Conservation (phyloP, 2,329 filamentous ascomycete species). For the Colletotrichum abscissum region DNA sequence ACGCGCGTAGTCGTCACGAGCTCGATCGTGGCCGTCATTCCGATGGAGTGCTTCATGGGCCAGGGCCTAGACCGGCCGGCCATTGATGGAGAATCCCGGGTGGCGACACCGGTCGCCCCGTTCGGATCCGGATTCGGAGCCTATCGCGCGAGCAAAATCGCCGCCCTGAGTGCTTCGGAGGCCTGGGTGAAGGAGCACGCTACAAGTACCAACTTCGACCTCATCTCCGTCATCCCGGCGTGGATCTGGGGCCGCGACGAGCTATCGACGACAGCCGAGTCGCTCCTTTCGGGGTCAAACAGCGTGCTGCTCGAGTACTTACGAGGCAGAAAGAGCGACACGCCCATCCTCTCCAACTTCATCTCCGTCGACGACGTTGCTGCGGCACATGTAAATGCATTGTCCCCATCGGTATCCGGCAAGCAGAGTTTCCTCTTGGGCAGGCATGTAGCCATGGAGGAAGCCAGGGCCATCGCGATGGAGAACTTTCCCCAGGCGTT, state of each 20-base stretch:
- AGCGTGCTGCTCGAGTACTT: slow-evolving; percentile 44
- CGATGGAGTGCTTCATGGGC: not conserved
- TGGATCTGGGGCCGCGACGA: slow-evolving; percentile 51
- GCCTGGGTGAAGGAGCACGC: slow-evolving; percentile 44
- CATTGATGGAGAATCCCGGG: slow-evolving; percentile 9
- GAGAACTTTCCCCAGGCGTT: slow-evolving; percentile 15
- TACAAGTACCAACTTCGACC: slow-evolving; percentile 48
- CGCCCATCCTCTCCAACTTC: slow-evolving; percentile 40
- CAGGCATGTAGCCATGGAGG: not conserved
- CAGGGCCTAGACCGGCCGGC: not conserved
- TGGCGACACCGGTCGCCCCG: slow-evolving; percentile 37
- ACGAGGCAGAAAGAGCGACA: slow-evolving; percentile 41
- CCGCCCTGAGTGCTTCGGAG: slow-evolving; percentile 46
- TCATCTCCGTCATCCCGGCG: slow-evolving; percentile 48
- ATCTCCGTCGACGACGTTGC: slow-evolving; percentile 52
- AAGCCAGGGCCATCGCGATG: slow-evolving; percentile 3
- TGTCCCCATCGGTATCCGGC: slow-evolving; percentile 44
- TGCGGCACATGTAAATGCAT: slow-evolving; percentile 48
- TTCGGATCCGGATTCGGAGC: slow-evolving; percentile 44
- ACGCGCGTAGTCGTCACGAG: slow-evolving; percentile 55
- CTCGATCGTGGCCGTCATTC: slow-evolving; percentile 43
- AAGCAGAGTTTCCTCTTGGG: slow-evolving; percentile 35
- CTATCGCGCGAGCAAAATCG: slow-evolving; percentile 49
- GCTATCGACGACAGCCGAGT: slow-evolving; percentile 40
- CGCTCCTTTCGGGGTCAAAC: slow-evolving; percentile 46